Evolutionary conservation across 495 filamentous ascomycete species (phyloP), one percentile per base, ranked within the genome.

Genomic region (Lophium mytilinum): DNA sequence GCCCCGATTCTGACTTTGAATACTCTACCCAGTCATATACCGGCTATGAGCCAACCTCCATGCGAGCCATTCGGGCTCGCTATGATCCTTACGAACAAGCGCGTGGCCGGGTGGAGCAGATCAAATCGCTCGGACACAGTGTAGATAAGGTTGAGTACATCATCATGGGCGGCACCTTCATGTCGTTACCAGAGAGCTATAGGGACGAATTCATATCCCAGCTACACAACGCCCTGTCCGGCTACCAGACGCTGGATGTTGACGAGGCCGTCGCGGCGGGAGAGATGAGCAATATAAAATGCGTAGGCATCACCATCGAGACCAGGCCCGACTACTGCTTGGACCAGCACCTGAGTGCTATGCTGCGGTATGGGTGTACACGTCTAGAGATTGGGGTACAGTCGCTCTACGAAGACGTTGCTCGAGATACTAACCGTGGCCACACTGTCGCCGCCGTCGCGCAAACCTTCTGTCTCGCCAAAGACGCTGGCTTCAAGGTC

Each of bases 91-190:
- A 94, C 68, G 93, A 98, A 72, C 93, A 98, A 78, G 93, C 93
- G 18, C 79, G 93, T 64, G 93, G 93, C 35, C 83, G 93, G 43
- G 93, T 98, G 19, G 94, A 97, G 61, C 93, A 98, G 75, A 87
- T 98, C 69, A 93, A 94, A 68, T 82, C 87, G 4, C 76, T 98
- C 15, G 93, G 93, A 1, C 93, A 98, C 72, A 94, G 88, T 55
- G 93, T 98, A 35, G 93, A 98, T 71, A 98, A 98, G 68, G 93
- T 98, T 2, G 93, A 98, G 74, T 98, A 96, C 69, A 98, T 98
- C 67, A 95, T 98, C 62, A 98, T 98, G 93, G 93, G 93, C 55
- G 93, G 93, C 56, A 98, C 93, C 0, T 98, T 98, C 71, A 97
- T 98, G 93, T 96, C 91, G 0, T 73, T 98, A 14, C 81, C 93